Conservation (phyloP, 2,329 filamentous ascomycete genomes). For the Exophiala calicioides region DNA sequence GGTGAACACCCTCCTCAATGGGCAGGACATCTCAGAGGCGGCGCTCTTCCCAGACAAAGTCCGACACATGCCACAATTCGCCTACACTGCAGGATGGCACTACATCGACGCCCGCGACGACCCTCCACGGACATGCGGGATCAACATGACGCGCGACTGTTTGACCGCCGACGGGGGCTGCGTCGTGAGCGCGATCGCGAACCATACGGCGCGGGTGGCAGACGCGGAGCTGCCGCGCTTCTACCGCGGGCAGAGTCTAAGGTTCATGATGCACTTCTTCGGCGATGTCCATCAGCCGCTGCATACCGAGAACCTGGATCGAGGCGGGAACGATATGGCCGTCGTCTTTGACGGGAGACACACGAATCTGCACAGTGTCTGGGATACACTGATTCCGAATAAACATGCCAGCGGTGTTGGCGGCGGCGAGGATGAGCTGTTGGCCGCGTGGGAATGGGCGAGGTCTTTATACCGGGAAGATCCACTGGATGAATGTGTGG, state of each 20-base stretch:
- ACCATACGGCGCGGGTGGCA: constrained; percentile 48
- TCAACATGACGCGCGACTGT: constrained; percentile 51
- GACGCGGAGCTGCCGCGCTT: constrained; percentile 34
- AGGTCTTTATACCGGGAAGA: constrained; percentile 48
- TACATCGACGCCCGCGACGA: constrained; percentile 32
- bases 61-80: constrained; percentile 29
- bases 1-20: constrained; percentile 28
- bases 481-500: constrained; percentile 20
- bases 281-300: constrained; percentile 76
- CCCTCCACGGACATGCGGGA: constrained; percentile 26
- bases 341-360: constrained; percentile 61
- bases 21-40: constrained; percentile 33
- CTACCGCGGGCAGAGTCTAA: constrained; percentile 44
- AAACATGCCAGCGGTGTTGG: constrained; percentile 20
- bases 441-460: constrained; percentile 51
- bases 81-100: constrained; percentile 30
- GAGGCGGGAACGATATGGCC: constrained; percentile 68
- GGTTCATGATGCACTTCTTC: constrained; percentile 58
- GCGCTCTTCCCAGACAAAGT: constrained; percentile 32
- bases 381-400: constrained; percentile 57
- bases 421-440: constrained; percentile 15
- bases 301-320: constrained; percentile 59
- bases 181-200: constrained; percentile 55
- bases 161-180: constrained; percentile 46
- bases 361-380: constrained; percentile 70